Evolutionary conservation across 164 flowering plant species (phyloP).

Genomic region (Vitis rotundifolia): DNA sequence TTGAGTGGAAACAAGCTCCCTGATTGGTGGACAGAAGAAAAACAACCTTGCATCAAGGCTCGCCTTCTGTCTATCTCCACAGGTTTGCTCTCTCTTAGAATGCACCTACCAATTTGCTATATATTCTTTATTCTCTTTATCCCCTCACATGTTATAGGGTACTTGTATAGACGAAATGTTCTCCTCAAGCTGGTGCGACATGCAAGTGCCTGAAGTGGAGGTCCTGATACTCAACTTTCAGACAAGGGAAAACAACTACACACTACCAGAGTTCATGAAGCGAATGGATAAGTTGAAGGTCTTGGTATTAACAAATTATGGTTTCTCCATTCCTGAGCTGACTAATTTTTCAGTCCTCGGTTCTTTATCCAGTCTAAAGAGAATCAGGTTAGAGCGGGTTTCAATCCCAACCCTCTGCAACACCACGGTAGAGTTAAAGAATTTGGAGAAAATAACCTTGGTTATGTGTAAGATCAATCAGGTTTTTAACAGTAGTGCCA

Average conservation of each 20-base stretch:
- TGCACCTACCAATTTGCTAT: no score
- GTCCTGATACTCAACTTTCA: slow-evolving; percentile 29
- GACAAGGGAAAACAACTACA: slow-evolving; percentile 6
- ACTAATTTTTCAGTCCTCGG: slow-evolving; percentile 2
- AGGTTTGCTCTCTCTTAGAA: no score
- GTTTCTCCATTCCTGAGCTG: slow-evolving; percentile 17
- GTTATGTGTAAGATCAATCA: no score
- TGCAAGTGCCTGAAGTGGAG: slow-evolving; percentile 29
- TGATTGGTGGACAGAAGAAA: no score
- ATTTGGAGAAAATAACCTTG: no score
- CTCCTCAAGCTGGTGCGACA: slow-evolving; percentile 22
- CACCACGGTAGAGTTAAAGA: no score
- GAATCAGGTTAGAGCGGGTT: slow-evolving; percentile 24
- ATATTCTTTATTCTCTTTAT: no score
- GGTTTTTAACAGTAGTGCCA: no score
- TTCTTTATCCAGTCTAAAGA: slow-evolving; percentile 20
- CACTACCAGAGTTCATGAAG: slow-evolving; percentile 27
- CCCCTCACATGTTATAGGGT: no score
- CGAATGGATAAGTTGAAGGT: slow-evolving; percentile 26
- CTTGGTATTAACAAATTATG: slow-evolving; percentile 21
- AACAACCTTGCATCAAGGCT: no score
- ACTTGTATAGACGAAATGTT: slow-evolving; percentile 23
- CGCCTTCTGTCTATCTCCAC: no score
- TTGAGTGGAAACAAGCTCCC: no score
- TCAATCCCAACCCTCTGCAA: slow-evolving; percentile 18